phyloP scores from a whole-genome alignment of 192 early-diverging fungal genomes.

The Rhizoclosmatium globosum region DNA sequence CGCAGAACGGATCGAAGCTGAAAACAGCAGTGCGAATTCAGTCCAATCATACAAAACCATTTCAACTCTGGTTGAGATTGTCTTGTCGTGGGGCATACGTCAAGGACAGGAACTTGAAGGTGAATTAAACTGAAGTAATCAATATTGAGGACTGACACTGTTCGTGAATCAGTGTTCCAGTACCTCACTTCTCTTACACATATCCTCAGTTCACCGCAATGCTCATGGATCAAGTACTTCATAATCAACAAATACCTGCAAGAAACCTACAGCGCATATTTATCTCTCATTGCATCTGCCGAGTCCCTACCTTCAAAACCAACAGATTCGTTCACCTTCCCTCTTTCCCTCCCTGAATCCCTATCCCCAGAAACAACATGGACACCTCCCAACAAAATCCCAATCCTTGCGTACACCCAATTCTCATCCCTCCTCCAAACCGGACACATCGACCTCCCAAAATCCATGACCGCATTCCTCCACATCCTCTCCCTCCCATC shows the following conservation, averaged over 20 bases:
- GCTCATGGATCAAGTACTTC: constrained; percentile 16
- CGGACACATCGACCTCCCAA: neutral
- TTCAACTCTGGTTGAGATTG: constrained; percentile 11
- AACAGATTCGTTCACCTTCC: too few relatives aligned
- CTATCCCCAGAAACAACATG: too few relatives aligned
- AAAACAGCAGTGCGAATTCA: neutral
- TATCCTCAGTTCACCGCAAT: neutral
- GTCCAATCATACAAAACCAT: neutral
- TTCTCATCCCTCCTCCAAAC: too few relatives aligned
- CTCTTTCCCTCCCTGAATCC: too few relatives aligned
- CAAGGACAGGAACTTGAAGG: neutral
- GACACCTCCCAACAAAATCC: too few relatives aligned
- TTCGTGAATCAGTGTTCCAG: neutral
- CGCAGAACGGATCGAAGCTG: neutral
- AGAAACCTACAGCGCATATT: neutral
- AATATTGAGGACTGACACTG: too few relatives aligned
- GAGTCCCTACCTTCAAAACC: neutral
- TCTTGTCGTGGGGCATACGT: constrained; percentile 2
- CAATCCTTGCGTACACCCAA: too few relatives aligned
- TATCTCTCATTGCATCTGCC: neutral
- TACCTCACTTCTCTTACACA: neutral
- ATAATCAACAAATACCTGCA: constrained; percentile 21
- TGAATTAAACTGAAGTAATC: neutral
- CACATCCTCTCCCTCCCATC: neutral
- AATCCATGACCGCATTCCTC: neutral